These are phyloP conservation scores for Aphanomyces euteiches DNA, from an alignment of 352 stramenopile genomes.

Conservation along the genomic window DNA sequence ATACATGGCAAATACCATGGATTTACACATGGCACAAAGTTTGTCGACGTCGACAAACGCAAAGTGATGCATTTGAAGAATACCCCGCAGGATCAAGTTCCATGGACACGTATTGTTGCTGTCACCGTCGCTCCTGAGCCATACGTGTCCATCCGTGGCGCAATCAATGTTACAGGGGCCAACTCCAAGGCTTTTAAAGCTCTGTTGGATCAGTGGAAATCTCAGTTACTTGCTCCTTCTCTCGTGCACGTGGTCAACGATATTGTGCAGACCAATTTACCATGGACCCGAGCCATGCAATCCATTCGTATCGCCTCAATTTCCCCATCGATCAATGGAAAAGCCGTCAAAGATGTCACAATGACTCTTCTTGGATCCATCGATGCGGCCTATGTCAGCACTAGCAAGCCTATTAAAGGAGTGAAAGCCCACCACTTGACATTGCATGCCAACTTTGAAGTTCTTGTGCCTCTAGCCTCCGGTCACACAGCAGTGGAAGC, in stretches of 20 bases:
- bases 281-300: not conserved
- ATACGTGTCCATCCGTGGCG: not conserved
- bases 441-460: slow-evolving; percentile 9
- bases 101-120: not conserved
- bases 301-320: not conserved
- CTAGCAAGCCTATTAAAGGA: slow-evolving; percentile 2
- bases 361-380: not conserved
- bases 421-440: not conserved
- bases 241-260: not conserved
- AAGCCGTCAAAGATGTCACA: slow-evolving; percentile 14
- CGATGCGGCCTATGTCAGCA: slow-evolving; percentile 19
- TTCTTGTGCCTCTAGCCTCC: not conserved
- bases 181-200: slow-evolving; percentile 4
- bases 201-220: slow-evolving; percentile 9
- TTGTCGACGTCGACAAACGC: slow-evolving; percentile 37
- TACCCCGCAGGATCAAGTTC: not conserved
- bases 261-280: not conserved
- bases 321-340: not conserved
- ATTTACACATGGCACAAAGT: slow-evolving; percentile 38
- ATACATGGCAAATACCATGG: slow-evolving; percentile 65
- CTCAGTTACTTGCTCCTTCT: not conserved
- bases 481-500: not conserved
- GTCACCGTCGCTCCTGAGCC: slow-evolving; percentile 10
- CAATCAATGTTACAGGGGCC: not conserved
- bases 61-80: slow-evolving; percentile 38